Percentiles rank a stretch among this genome's conserved stretches.
Conservation (phyloP, 352 stramenopile species). For the Globisporangium cederbergense region DNA sequence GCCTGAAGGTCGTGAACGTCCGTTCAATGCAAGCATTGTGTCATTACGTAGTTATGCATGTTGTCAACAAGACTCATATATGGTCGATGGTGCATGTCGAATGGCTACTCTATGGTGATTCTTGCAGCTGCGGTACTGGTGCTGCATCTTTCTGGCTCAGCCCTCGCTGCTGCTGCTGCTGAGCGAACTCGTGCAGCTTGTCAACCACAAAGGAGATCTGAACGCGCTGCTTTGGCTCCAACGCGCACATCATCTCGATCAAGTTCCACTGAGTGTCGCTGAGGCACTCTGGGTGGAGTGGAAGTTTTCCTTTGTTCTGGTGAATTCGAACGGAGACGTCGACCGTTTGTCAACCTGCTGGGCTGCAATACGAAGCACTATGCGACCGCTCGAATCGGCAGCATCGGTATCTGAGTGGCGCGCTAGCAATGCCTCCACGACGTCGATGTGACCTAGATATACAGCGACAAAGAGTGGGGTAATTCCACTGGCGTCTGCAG, state of each 20-base stretch:
- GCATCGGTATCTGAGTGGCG: not conserved
- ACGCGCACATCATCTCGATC: constrained; percentile 17
- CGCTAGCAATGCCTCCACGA: not conserved
- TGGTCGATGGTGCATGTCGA: too few relatives aligned
- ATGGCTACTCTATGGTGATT: too few relatives aligned
- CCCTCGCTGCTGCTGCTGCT: not conserved
- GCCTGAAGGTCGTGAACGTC: not conserved
- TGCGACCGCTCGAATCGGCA: not conserved
- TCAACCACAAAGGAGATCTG: not conserved
- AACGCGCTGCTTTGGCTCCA: not conserved
- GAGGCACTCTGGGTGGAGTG: too few relatives aligned
- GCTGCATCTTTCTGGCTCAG: not conserved
- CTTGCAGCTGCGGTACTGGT: not conserved
- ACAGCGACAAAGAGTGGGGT: not conserved
- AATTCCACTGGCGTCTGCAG: not conserved
- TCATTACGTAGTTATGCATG: too few relatives aligned
- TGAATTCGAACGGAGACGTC: too few relatives aligned
- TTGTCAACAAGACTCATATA: too few relatives aligned
- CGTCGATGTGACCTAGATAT: not conserved
- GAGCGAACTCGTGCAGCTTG: constrained; percentile 5
- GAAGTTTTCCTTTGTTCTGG: too few relatives aligned
- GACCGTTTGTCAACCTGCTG: too few relatives aligned
- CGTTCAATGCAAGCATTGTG: too few relatives aligned
- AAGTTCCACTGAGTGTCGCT: not conserved
- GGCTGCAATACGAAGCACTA: too few relatives aligned